Conservation (phyloP, 169 alveolate genomes). For the Babesia bigemina region DNA sequence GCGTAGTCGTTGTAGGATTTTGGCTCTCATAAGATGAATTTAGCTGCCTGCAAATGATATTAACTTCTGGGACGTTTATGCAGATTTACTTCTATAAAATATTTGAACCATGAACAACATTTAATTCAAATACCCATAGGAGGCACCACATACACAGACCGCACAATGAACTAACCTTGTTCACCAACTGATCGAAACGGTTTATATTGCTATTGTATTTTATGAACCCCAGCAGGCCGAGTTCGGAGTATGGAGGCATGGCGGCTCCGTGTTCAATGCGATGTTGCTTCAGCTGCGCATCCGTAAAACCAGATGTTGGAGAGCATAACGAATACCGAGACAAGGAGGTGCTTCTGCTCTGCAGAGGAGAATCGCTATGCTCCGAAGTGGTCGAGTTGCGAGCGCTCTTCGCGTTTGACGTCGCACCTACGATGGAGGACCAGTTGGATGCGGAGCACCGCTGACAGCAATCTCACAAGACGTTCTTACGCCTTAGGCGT, state of each 20-base stretch:
- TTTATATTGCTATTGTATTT: conserved; percentile 66
- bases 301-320: neutral
- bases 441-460: neutral
- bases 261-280: neutral
- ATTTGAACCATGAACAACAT: neutral
- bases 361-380: neutral
- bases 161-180: conserved; percentile 19
- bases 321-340: neutral
- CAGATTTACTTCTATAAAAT: neutral
- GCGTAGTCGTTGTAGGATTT: too few relatives aligned
- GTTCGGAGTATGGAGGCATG: conserved; percentile 80
- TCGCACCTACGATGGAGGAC: neutral
- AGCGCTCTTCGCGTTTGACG: neutral
- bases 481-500: neutral
- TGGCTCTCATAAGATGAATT: too few relatives aligned
- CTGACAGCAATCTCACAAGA: conserved; percentile 10
- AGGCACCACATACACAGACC: neutral
- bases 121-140: neutral
- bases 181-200: conserved; percentile 65
- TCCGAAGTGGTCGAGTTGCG: neutral
- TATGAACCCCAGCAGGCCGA: conserved; percentile 68
- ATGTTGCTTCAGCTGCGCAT: neutral
- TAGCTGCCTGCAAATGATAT: too few relatives aligned
- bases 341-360: neutral
- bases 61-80: neutral